These are phyloP conservation scores for Rugonectria rugulosa DNA, from an alignment of 2,329 filamentous ascomycete species.

Conservation along the genomic window DNA sequence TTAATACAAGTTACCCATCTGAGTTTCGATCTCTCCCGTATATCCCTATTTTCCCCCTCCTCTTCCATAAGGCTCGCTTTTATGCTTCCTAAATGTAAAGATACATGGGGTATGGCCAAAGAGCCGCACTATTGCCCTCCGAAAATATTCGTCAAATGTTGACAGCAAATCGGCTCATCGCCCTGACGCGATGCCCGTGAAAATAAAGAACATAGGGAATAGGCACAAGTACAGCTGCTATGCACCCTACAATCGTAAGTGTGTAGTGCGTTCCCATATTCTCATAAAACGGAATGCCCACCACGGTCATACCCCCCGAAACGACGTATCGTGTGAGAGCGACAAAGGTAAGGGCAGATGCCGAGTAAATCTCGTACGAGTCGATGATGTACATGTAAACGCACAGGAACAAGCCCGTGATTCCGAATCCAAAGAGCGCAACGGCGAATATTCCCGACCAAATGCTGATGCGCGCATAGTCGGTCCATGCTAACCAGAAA, in stretches of 20 bases:
- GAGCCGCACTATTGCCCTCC: too few relatives aligned
- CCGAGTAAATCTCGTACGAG: conserved; percentile 44
- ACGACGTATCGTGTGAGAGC: conserved; percentile 41
- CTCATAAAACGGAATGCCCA: conserved; percentile 44
- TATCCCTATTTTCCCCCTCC: too few relatives aligned
- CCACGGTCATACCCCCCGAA: conserved; percentile 45
- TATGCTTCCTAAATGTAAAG: too few relatives aligned
- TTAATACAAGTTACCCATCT: too few relatives aligned
- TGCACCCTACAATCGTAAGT: conserved; percentile 42
- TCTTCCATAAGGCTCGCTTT: too few relatives aligned
- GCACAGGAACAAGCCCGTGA: conserved; percentile 40
- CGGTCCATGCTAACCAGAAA: conserved; percentile 61
- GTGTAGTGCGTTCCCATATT: conserved; percentile 45
- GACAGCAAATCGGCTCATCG: conserved; percentile 32
- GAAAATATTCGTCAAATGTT: neutral
- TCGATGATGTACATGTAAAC: conserved; percentile 49
- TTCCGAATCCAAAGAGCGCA: conserved; percentile 53
- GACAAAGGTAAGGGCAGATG: conserved; percentile 44
- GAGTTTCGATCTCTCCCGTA: too few relatives aligned
- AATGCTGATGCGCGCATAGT: conserved; percentile 49
- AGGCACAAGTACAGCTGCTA: conserved; percentile 38
- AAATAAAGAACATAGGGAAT: conserved; percentile 42
- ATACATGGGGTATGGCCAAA: too few relatives aligned
- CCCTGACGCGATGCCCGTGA: conserved; percentile 30
- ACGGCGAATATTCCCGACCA: conserved; percentile 55